Conservation (phyloP, 371 early-diverging fungal species). For the Zychaea mexicana region DNA sequence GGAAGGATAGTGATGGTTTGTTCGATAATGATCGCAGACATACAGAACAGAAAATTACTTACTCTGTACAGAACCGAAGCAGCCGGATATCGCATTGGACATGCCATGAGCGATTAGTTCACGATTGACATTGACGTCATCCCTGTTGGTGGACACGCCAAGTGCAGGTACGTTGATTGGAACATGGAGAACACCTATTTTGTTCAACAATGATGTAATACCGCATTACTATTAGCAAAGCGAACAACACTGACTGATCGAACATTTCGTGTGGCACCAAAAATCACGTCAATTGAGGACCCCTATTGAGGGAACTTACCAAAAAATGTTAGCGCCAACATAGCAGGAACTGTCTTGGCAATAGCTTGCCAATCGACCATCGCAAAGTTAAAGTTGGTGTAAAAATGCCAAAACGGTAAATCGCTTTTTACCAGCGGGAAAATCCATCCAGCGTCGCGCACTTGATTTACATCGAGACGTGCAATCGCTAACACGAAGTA, state of each 20-base stretch:
- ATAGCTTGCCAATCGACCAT: constrained; percentile 81
- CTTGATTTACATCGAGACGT: constrained; percentile 62
- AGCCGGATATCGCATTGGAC: constrained; percentile 83
- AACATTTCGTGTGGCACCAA: too few relatives aligned
- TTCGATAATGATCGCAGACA: background rate
- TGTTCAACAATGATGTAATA: too few relatives aligned
- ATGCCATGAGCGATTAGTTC: constrained; percentile 95
- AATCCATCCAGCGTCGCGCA: constrained; percentile 86
- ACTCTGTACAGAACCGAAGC: constrained; percentile 81
- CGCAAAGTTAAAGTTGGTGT: constrained; percentile 75
- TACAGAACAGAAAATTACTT: constrained; percentile 21
- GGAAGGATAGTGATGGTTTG: background rate
- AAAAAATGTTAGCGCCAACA: constrained; percentile 93
- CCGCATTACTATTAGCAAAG: too few relatives aligned
- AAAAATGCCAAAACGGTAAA: constrained; percentile 87
- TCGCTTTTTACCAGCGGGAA: constrained; percentile 75
- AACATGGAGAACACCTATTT: constrained; percentile 83
- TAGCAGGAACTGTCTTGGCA: constrained; percentile 80
- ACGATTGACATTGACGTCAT: constrained; percentile 86
- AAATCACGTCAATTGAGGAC: too few relatives aligned
- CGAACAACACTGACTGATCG: too few relatives aligned
- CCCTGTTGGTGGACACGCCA: constrained; percentile 86
- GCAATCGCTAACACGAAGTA: constrained; percentile 64
- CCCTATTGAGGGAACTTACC: constrained; percentile 41
- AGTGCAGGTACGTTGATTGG: constrained; percentile 94